Evolutionary conservation across 2,329 filamentous ascomycete genomes (phyloP).

Genomic region (Reticulascus tulasneorum): DNA sequence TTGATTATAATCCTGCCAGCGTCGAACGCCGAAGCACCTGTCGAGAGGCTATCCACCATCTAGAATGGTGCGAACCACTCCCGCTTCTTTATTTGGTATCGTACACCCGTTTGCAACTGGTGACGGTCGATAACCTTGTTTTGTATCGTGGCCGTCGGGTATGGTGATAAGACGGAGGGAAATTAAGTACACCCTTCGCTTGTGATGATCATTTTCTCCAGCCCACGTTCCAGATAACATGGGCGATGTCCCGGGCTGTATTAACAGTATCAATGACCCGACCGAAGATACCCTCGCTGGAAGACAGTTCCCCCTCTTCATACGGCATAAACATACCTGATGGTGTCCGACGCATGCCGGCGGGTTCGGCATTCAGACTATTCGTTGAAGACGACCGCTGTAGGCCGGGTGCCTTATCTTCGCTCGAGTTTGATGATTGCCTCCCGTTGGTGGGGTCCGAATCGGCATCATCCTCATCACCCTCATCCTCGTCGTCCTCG

Average conservation of each 20-base stretch:
- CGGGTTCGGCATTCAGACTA: constrained; percentile 47
- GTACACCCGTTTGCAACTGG: constrained; percentile 3
- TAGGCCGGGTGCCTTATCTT: constrained; percentile 25
- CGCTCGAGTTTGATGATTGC: constrained; percentile 15
- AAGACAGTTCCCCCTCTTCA: constrained; percentile 64
- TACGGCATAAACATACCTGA: constrained; percentile 92
- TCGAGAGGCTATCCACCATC: too few species aligned
- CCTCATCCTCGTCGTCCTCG: constrained; percentile 53
- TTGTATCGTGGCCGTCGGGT: constrained; percentile 1
- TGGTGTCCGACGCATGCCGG: constrained; percentile 69
- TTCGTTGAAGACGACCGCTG: constrained; percentile 45
- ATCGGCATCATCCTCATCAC: constrained; percentile 54
- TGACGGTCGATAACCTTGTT: constrained; percentile 2
- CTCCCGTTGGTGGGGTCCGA: constrained; percentile 30
- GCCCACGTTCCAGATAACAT: constrained; percentile 69
- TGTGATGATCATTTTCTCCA: constrained; percentile 48
- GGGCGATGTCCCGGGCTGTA: constrained; percentile 65
- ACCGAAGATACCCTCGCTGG: constrained; percentile 65
- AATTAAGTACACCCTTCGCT: background rate
- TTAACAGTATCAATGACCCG: constrained; percentile 78
- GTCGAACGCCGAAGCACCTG: too few species aligned
- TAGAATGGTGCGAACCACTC: too few species aligned
- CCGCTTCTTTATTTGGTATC: too few species aligned
- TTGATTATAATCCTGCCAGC: too few species aligned
- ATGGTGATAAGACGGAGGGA: constrained; percentile 1